Conservation (phyloP, 805 yeast genomes). For the Kregervanrija pseudodelftensis region DNA sequence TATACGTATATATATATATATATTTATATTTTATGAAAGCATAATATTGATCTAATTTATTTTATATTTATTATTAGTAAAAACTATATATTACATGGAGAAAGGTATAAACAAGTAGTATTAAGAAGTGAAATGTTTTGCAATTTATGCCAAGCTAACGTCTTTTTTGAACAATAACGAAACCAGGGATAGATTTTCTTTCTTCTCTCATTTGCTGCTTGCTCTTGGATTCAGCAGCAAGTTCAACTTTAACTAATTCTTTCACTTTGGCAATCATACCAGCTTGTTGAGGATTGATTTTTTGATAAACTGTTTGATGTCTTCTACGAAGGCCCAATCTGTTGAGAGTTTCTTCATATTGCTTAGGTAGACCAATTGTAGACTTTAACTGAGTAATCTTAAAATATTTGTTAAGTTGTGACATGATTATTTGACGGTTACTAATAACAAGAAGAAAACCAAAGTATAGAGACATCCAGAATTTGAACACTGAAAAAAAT, state of each 20-base stretch:
- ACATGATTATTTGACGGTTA: no score
- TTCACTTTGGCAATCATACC: slow-evolving; percentile 79
- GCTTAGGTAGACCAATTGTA: slow-evolving; percentile 75
- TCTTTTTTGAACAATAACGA: slow-evolving; percentile 34
- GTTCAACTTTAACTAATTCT: slow-evolving; percentile 77
- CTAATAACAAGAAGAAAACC: no score
- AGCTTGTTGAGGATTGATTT: slow-evolving; percentile 71
- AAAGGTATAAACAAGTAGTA: no score
- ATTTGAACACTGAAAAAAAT: background rate
- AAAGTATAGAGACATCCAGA: no score
- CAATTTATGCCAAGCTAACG: background rate
- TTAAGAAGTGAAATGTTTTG: no score
- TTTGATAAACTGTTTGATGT: slow-evolving; percentile 66
- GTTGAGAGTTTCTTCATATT: slow-evolving; percentile 54
- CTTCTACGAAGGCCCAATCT: slow-evolving; percentile 71
- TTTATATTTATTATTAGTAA: no score
- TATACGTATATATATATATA: background rate
- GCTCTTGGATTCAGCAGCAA: slow-evolving; percentile 48
- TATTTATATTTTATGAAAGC: background rate
- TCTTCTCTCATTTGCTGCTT: slow-evolving; percentile 43
- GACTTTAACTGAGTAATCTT: slow-evolving; percentile 76
- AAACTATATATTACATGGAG: no score
- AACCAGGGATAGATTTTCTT: slow-evolving; percentile 65
- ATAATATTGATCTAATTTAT: background rate
- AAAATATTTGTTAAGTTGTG: slow-evolving; percentile 31